Percentiles rank a stretch among this genome's conserved stretches.
Evolutionary conservation across 148 eudicot species (phyloP).

Genomic region (Dysphania ambrosioides): DNA sequence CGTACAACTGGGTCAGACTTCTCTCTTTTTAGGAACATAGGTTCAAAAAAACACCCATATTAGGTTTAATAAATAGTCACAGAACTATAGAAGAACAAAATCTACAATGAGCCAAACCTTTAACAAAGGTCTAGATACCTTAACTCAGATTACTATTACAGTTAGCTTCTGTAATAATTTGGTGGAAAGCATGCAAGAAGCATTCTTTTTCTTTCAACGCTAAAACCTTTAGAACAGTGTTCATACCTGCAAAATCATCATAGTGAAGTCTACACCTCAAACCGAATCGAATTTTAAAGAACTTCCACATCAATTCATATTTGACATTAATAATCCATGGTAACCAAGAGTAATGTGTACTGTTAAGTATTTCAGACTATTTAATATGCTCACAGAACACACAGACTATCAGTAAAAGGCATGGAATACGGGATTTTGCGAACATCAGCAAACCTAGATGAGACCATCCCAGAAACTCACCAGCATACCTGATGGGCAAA

Average conservation of each 20-base stretch:
- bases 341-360: neutral
- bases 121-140: neutral
- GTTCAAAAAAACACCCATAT: neutral
- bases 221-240: neutral
- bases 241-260: neutral
- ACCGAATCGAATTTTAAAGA: neutral
- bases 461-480: constrained; percentile 33
- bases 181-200: no score
- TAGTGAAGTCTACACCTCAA: neutral
- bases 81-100: neutral
- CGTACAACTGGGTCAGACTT: neutral
- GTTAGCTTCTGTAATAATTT: neutral
- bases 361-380: neutral
- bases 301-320: no score
- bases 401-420: neutral
- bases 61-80: neutral
- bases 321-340: neutral
- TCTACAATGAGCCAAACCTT: neutral
- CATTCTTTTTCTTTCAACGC: neutral
- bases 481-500: constrained; percentile 94
- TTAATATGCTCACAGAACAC: neutral
- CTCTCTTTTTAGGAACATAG: neutral
- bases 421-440: no score
- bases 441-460: constrained; percentile 9
- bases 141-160: neutral